phyloP scores from a whole-genome alignment of 805 yeast species.

The Wickerhamiella qilinensis region DNA sequence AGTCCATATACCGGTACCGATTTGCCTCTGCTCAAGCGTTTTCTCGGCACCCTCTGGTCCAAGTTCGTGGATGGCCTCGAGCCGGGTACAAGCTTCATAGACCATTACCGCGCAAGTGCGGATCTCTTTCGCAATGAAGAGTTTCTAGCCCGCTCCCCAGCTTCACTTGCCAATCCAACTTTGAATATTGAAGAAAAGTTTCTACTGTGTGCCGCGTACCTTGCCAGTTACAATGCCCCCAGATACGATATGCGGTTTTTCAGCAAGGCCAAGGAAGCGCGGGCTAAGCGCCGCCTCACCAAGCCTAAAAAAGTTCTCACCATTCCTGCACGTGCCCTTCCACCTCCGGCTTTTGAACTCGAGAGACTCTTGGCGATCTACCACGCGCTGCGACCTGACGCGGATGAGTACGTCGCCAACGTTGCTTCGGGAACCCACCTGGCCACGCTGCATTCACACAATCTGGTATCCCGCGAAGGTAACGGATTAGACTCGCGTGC shows the following conservation, averaged over 20 bases:
- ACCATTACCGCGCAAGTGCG: slow-evolving; percentile 13
- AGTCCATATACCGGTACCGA: slow-evolving; percentile 33
- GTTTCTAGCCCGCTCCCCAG: slow-evolving; percentile 6
- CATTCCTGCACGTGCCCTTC: slow-evolving; percentile 43
- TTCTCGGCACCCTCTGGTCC: slow-evolving; percentile 20
- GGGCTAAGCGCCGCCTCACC: slow-evolving; percentile 25
- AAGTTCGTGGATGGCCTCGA: slow-evolving; percentile 15
- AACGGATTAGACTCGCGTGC: slow-evolving; percentile 52
- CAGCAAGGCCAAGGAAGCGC: slow-evolving; percentile 41
- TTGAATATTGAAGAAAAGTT: slow-evolving; percentile 26
- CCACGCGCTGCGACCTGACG: slow-evolving; percentile 43
- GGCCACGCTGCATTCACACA: slow-evolving; percentile 42
- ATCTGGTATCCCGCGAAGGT: slow-evolving; percentile 27
- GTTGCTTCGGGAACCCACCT: slow-evolving; percentile 31
- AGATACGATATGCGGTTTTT: slow-evolving; percentile 54
- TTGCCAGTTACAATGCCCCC: slow-evolving; percentile 65
- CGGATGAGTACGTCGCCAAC: slow-evolving; percentile 24
- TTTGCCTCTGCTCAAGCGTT: slow-evolving; percentile 15
- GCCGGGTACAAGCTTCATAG: slow-evolving; percentile 10
- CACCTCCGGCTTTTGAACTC: slow-evolving; percentile 59
- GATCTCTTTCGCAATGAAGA: slow-evolving; percentile 15
- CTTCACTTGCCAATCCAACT: background rate
- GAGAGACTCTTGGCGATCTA: slow-evolving; percentile 71
- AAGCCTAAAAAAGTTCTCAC: slow-evolving; percentile 29
- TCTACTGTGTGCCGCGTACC: slow-evolving; percentile 62